These are phyloP conservation scores for Prunus padus DNA, from an alignment of 306 rosid species.

Conservation along the genomic window DNA sequence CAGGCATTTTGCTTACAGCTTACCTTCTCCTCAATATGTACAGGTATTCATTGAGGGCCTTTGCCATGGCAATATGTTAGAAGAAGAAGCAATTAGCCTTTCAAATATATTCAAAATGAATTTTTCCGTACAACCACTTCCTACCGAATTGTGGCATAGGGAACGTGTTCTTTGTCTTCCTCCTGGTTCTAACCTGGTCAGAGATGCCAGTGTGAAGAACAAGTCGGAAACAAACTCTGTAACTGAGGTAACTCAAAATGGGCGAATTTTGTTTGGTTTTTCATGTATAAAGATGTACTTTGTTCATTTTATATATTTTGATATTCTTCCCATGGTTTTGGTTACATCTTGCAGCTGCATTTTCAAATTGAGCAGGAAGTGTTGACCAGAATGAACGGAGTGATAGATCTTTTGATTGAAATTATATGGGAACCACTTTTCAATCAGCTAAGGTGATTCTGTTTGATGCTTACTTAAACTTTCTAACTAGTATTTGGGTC, in stretches of 20 bases:
- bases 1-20: constrained; percentile 27
- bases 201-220: constrained; percentile 79
- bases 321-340: constrained; percentile 4
- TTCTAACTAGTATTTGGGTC: not conserved
- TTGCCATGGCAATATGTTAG: constrained; percentile 85
- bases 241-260: constrained; percentile 62
- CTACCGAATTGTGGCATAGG: constrained; percentile 63
- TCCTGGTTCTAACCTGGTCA: constrained; percentile 63
- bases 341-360: constrained; percentile 64
- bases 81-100: constrained; percentile 76
- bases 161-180: constrained; percentile 72
- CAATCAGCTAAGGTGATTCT: constrained; percentile 83
- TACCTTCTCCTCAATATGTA: constrained; percentile 13
- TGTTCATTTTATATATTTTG: constrained; percentile 5
- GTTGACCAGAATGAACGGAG: constrained; percentile 62
- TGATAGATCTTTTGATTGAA: constrained; percentile 83
- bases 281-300: constrained; percentile 12
- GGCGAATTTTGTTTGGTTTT: constrained; percentile 5
- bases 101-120: constrained; percentile 64
- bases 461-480: constrained; percentile 14
- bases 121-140: constrained; percentile 65
- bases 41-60: constrained; percentile 90
- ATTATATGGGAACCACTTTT: constrained; percentile 85
- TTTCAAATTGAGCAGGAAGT: constrained; percentile 82
- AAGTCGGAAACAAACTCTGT: constrained; percentile 80